Conservation (phyloP, 441 rosid species). For the Theobroma grandiflorum region DNA sequence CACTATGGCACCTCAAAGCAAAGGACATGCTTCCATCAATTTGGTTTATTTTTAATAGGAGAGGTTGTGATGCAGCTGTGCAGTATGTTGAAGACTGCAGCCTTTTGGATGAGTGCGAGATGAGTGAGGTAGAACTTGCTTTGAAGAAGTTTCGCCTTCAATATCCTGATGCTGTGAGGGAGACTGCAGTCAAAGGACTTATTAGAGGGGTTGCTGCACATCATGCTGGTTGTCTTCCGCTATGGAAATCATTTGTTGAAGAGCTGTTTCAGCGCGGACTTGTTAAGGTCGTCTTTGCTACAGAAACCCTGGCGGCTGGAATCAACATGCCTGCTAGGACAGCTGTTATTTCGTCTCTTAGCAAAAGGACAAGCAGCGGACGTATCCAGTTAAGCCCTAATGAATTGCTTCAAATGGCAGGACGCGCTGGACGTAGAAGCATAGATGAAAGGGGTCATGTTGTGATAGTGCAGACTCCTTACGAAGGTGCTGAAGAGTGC, state of each 20-base stretch:
- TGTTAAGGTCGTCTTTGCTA: conserved; percentile 93
- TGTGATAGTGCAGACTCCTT: conserved; percentile 79
- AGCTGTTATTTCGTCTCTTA: conserved; percentile 81
- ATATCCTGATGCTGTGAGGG: conserved; percentile 96
- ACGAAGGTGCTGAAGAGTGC: conserved; percentile 95
- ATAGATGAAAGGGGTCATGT: conserved; percentile 89
- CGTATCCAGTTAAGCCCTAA: conserved; percentile 80
- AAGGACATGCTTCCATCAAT: conserved; percentile 93
- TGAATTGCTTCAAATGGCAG: conserved; percentile 96
- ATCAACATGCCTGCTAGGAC: conserved; percentile 99
- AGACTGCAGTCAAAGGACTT: conserved; percentile 86
- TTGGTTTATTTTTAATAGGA: conserved; percentile 94
- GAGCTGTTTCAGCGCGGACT: conserved; percentile 94
- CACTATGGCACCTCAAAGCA: conserved; percentile 73
- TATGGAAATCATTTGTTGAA: conserved; percentile 95
- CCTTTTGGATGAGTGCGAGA: conserved; percentile 86
- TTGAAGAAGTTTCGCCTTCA: conserved; percentile 77
- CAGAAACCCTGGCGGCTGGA: conserved; percentile 98
- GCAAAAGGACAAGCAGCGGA: conserved; percentile 77
- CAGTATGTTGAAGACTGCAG: conserved; percentile 78
- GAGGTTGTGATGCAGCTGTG: conserved; percentile 97
- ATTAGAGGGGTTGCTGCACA: conserved; percentile 88
- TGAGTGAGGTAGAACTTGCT: conserved; percentile 87
- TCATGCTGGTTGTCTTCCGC: conserved; percentile 97
- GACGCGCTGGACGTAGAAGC: conserved; percentile 98